These are phyloP conservation scores for Volutella citrinella DNA, from an alignment of 2,329 filamentous ascomycete genomes.

Conservation along the genomic window DNA sequence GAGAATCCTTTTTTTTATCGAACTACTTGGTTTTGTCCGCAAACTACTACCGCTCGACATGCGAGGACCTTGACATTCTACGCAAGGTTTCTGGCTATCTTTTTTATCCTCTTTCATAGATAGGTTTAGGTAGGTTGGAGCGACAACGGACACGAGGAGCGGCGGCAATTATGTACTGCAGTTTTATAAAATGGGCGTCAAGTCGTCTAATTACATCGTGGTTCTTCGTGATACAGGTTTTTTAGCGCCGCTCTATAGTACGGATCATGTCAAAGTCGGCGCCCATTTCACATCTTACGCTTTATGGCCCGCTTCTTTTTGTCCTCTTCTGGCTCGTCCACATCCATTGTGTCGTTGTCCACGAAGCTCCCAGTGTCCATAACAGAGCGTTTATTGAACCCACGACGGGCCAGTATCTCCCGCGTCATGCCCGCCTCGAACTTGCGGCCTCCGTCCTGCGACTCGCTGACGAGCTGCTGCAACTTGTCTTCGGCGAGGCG, in stretches of 20 bases:
- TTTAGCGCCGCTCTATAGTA: slow-evolving; percentile 4
- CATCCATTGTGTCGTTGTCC: slow-evolving; percentile 52
- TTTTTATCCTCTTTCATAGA: slow-evolving; percentile 12
- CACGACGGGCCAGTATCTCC: slow-evolving; percentile 24
- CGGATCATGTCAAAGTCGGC: slow-evolving; percentile 7
- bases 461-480: slow-evolving; percentile 45
- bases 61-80: slow-evolving; percentile 11
- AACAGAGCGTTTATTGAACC: slow-evolving; percentile 33
- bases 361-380: slow-evolving; percentile 42
- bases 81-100: slow-evolving; percentile 19
- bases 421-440: slow-evolving; percentile 19
- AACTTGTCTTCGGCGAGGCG: slow-evolving; percentile 46
- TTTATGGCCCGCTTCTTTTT: slow-evolving; percentile 53
- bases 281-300: slow-evolving; percentile 54
- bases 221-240: slow-evolving; percentile 25
- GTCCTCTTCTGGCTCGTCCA: slow-evolving; percentile 51
- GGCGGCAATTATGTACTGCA: slow-evolving; percentile 18
- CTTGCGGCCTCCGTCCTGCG: slow-evolving; percentile 41
- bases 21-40: slow-evolving; percentile 24
- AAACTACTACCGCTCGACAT: slow-evolving; percentile 20
- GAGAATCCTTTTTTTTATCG: slow-evolving; percentile 21
- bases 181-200: too few species aligned
- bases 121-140: slow-evolving; percentile 11
- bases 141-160: slow-evolving; percentile 1
- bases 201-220: slow-evolving; percentile 27